Percentiles rank a stretch among this genome's conserved stretches.
Conservation (phyloP, 306 rosid species). For the Vigna reflexopilosa region DNA sequence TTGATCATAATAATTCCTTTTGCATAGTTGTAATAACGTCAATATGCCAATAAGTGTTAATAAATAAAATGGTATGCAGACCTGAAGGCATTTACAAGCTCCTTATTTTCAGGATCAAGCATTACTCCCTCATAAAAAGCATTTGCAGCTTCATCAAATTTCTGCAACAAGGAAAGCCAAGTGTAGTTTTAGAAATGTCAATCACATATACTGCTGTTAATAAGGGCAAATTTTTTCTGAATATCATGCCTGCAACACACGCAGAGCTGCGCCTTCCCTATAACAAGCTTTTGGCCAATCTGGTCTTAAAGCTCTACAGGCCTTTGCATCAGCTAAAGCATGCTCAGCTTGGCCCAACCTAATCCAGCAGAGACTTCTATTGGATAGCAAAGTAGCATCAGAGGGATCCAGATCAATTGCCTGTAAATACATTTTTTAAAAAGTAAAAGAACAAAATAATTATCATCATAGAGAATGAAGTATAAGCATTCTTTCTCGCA, state of each 20-base stretch:
- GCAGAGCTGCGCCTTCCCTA: constrained; percentile 95
- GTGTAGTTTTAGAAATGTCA: constrained; percentile 30
- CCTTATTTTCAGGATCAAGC: constrained; percentile 84
- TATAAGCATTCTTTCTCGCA: constrained; percentile 16
- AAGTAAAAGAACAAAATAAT: background rate
- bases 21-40: background rate
- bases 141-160: constrained; percentile 95
- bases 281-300: constrained; percentile 98
- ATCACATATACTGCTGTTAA: constrained; percentile 25
- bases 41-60: constrained; percentile 12
- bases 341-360: constrained; percentile 86
- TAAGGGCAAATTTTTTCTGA: constrained; percentile 27
- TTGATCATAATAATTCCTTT: background rate
- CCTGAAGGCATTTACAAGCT: constrained; percentile 92
- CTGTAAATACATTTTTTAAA: constrained; percentile 53
- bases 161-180: constrained; percentile 59
- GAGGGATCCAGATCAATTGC: constrained; percentile 82
- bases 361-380: constrained; percentile 94
- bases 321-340: constrained; percentile 90
- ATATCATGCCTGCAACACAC: constrained; percentile 78
- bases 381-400: constrained; percentile 74
- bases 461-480: constrained; percentile 10
- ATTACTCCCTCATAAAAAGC: constrained; percentile 87
- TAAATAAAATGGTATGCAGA: constrained; percentile 36
- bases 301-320: constrained; percentile 81